Evolutionary conservation across 352 stramenopile genomes (phyloP).

Genomic region (Phytophthora citricola): DNA sequence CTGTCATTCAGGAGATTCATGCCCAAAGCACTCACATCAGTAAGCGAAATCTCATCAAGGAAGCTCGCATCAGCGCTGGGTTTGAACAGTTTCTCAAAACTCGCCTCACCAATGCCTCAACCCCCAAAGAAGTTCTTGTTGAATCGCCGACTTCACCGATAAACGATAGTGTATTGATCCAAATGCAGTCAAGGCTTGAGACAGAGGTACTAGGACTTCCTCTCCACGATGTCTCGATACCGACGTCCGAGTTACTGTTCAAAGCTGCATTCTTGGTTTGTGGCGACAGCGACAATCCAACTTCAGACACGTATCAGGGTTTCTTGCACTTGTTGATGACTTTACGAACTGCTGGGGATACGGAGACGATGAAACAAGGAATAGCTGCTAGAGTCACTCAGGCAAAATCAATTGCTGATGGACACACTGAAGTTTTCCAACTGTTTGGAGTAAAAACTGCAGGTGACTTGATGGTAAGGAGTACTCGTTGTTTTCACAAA

Average conservation of each 20-base stretch:
- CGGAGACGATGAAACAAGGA: constrained; percentile 27
- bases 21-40: constrained; percentile 46
- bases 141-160: not conserved
- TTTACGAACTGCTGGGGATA: constrained; percentile 29
- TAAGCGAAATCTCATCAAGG: constrained; percentile 47
- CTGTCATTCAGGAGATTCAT: constrained; percentile 60
- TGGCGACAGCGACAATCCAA: not conserved
- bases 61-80: constrained; percentile 46
- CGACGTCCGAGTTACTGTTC: constrained; percentile 50
- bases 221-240: constrained; percentile 26
- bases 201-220: constrained; percentile 55
- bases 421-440: constrained; percentile 20
- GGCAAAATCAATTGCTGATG: constrained; percentile 31
- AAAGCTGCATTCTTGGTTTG: constrained; percentile 61
- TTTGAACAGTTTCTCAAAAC: constrained; percentile 53
- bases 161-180: constrained; percentile 2
- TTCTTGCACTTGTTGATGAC: constrained; percentile 41
- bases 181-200: constrained; percentile 42
- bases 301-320: constrained; percentile 18
- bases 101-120: not conserved
- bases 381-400: constrained; percentile 33
- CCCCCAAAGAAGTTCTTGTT: too few species aligned
- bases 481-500: too few species aligned
- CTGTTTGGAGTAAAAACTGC: constrained; percentile 27
- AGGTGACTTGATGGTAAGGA: constrained; percentile 40